A percentile compares a stretch with the other conserved stretches of the same genome.
Evolutionary conservation across 2,329 filamentous ascomycete genomes (phyloP).

Genomic region (Polychaeton citri): DNA sequence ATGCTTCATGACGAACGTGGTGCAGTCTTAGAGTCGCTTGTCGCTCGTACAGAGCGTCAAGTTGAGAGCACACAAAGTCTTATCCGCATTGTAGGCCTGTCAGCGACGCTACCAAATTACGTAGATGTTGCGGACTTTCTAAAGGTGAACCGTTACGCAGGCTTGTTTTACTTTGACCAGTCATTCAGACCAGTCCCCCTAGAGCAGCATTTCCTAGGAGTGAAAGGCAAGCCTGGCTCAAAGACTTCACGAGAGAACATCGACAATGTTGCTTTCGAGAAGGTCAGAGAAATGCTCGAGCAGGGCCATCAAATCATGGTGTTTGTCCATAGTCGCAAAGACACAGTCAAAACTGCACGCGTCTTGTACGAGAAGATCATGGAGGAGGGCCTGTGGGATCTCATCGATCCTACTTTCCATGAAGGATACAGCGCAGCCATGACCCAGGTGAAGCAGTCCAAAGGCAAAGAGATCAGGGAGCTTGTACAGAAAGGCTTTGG

Average conservation of each 20-base stretch:
- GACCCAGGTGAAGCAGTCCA: conserved; percentile 73
- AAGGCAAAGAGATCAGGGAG: conserved; percentile 76
- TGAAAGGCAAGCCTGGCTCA: conserved; percentile 76
- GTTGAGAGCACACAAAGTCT: conserved; percentile 96
- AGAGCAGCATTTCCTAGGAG: conserved; percentile 93
- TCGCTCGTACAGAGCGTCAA: conserved; percentile 86
- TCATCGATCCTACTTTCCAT: conserved; percentile 71
- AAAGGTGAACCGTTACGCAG: conserved; percentile 84
- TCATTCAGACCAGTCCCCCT: conserved; percentile 93
- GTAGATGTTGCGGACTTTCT: conserved; percentile 94
- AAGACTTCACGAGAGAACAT: conserved; percentile 80
- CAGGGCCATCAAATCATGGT: conserved; percentile 97
- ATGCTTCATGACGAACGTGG: conserved; percentile 98
- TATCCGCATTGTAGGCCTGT: conserved; percentile 90
- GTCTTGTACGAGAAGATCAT: conserved; percentile 75
- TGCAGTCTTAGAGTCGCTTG: conserved; percentile 87
- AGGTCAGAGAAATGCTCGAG: conserved; percentile 85
- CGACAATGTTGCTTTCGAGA: conserved; percentile 78
- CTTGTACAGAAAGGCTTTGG: conserved; percentile 82
- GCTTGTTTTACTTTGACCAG: conserved; percentile 90
- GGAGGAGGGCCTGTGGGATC: conserved; percentile 63
- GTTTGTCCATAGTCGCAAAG: conserved; percentile 92
- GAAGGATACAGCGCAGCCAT: conserved; percentile 68
- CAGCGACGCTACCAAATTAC: conserved; percentile 91
- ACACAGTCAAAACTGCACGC: conserved; percentile 79